phyloP scores from a whole-genome alignment of 2,329 filamentous ascomycete genomes.

The Cordyceps cicadae region DNA sequence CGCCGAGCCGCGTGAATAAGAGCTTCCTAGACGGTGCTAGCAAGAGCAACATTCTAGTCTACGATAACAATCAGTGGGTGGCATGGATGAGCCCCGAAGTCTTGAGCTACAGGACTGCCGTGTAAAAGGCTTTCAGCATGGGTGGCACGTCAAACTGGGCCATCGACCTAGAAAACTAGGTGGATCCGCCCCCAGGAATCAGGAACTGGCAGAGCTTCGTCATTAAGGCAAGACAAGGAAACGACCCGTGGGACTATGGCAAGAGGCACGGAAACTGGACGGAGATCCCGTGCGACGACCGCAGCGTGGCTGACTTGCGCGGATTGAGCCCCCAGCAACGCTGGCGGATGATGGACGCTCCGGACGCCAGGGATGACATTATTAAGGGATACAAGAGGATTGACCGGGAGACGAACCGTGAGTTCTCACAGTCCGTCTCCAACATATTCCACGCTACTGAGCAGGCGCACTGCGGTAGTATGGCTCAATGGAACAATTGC shows the following conservation, averaged over 20 bases:
- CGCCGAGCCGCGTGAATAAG: conserved; percentile 6
- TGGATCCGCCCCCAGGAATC: background rate
- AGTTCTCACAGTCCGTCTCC: background rate
- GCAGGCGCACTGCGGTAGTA: background rate
- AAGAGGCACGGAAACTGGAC: conserved; percentile 2
- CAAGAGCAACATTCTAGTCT: conserved; percentile 16
- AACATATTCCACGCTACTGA: background rate
- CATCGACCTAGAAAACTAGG: conserved; percentile 2
- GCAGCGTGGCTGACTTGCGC: background rate
- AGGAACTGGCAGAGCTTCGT: background rate
- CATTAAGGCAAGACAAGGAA: background rate
- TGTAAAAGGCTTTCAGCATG: conserved; percentile 3
- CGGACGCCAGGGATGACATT: background rate
- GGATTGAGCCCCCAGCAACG: background rate
- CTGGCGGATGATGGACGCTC: background rate
- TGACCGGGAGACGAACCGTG: background rate
- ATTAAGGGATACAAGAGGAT: background rate
- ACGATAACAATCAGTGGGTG: conserved; percentile 16
- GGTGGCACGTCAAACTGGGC: conserved; percentile 6
- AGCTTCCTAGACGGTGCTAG: conserved; percentile 13
- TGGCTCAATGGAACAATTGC: background rate
- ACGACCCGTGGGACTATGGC: background rate
- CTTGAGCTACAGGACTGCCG: background rate
- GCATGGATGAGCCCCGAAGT: conserved; percentile 12
- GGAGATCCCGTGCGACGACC: background rate